These are phyloP conservation scores for Draba incana DNA, from an alignment of 345 rosid species.

Conservation along the genomic window DNA sequence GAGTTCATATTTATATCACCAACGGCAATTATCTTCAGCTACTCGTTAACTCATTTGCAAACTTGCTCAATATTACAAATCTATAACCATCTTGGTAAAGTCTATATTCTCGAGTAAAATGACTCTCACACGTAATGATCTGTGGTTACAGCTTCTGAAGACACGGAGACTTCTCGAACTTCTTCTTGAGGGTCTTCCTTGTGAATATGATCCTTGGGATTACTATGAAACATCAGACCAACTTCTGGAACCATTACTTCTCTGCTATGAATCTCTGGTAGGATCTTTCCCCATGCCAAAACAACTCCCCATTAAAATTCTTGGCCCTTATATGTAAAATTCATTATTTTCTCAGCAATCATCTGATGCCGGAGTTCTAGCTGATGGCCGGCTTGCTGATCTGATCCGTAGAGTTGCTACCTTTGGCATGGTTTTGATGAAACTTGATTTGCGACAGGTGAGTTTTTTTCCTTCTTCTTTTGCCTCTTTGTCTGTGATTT, in stretches of 20 bases:
- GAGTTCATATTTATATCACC: constrained; percentile 14
- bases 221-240: constrained; percentile 77
- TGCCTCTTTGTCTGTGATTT: constrained; percentile 9
- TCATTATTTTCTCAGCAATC: constrained; percentile 57
- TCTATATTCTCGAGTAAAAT: constrained; percentile 9
- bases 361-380: constrained; percentile 74
- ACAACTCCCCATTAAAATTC: background rate
- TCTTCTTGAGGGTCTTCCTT: constrained; percentile 88
- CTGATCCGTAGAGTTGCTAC: constrained; percentile 84
- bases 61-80: constrained; percentile 5
- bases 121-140: constrained; percentile 7
- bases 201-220: constrained; percentile 70
- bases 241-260: constrained; percentile 73
- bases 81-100: constrained; percentile 1
- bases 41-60: constrained; percentile 1
- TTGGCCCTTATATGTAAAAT: background rate
- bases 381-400: constrained; percentile 89
- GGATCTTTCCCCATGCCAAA: background rate
- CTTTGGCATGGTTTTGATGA: constrained; percentile 85
- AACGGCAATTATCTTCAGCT: constrained; percentile 4
- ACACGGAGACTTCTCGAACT: constrained; percentile 72
- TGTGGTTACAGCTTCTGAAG: constrained; percentile 68
- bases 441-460: constrained; percentile 96
- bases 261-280: constrained; percentile 87
- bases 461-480: constrained; percentile 10